phyloP scores from a whole-genome alignment of 2,329 filamentous ascomycete genomes.

The Paecilomyces sp. region DNA sequence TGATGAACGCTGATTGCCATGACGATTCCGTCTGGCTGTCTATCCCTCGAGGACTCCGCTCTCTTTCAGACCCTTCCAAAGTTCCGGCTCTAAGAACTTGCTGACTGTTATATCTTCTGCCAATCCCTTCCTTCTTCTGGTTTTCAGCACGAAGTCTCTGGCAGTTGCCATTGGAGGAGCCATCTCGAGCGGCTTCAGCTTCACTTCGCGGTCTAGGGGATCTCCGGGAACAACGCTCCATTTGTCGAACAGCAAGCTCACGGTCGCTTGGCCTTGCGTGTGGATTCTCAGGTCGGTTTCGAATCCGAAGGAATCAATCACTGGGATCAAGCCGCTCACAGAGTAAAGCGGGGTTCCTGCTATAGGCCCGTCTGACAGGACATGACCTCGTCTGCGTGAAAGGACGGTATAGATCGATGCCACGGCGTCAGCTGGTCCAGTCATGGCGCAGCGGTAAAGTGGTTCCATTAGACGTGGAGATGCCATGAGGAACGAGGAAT shows the following conservation, averaged over 20 bases:
- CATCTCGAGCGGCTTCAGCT: constrained; percentile 76
- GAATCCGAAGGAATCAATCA: constrained; percentile 96
- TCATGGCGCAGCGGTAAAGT: constrained; percentile 87
- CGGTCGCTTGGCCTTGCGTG: constrained; percentile 84
- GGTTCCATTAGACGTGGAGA: constrained; percentile 96
- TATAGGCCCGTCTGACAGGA: constrained; percentile 87
- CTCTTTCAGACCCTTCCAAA: constrained; percentile 81
- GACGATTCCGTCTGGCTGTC: neutral
- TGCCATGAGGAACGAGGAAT: constrained; percentile 95
- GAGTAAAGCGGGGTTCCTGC: constrained; percentile 91
- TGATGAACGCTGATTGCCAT: neutral
- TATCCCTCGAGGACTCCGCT: constrained; percentile 72
- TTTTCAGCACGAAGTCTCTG: constrained; percentile 95
- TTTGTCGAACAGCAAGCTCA: constrained; percentile 87
- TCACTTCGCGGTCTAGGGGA: constrained; percentile 80
- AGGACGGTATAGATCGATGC: constrained; percentile 87
- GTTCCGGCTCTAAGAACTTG: constrained; percentile 92
- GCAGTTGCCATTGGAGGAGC: constrained; percentile 84
- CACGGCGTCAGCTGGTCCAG: constrained; percentile 82
- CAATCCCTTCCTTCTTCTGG: constrained; percentile 81
- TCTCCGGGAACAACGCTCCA: constrained; percentile 97
- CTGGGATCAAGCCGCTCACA: constrained; percentile 83
- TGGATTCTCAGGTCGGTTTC: constrained; percentile 96
- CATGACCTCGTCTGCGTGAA: constrained; percentile 80
- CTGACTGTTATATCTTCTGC: constrained; percentile 93